Base-by-base conservation (phyloP, 169 alveolate species). In the Cryptosporidium parvum region DNA sequence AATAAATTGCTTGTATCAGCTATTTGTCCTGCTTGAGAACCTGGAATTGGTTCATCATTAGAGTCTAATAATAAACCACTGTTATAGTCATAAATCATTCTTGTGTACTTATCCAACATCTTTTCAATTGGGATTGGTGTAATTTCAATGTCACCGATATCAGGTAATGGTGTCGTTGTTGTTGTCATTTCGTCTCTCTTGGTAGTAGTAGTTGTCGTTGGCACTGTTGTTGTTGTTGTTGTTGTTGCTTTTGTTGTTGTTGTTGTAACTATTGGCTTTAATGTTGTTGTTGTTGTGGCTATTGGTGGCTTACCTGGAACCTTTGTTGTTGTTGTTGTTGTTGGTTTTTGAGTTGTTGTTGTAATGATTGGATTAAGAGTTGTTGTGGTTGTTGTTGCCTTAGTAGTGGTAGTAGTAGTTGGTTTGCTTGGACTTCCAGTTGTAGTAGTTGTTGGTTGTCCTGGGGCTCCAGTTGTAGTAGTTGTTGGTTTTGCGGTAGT, bases 101-200 rank as follows among this genome's bases (percentile, higher is more conserved):
- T 33, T 53, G 86, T 73, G 45, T 18, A 35, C 35, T 73, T 73
- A 73, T 73, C 86, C 14, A 39, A 14, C 29, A 21, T 29, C 23
- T 52, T 52, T 33, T 51, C 62, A 73, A 73, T 56, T n/a, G 86
- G 86, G 33, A 73, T 73, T 73, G 86, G 86, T 29, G 70, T 73
- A 14, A 73, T n/a, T 73, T 73, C 71, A 39, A 73, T 42, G 58
- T 58, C 61, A 33, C 71, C 71, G 9, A 58, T 29, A 73, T 52
- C 53, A 31, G 52, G 45, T 3, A 45, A 29, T 18, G 21, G 35
- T 33, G 35, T 26, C 39, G 91, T 70, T 21, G 85, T 85, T 26
- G 91, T 85, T 37, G 75, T 59, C 33, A 70, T 70, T 5, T 29
- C 61, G 0, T n/a, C 42, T 33, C 75, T 75, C 33, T 42, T 51